Percentiles rank a stretch among this genome's conserved stretches.
These are phyloP conservation scores for Bruguiera sexangula DNA, from an alignment of 345 rosid genomes.

Conservation along the genomic window DNA sequence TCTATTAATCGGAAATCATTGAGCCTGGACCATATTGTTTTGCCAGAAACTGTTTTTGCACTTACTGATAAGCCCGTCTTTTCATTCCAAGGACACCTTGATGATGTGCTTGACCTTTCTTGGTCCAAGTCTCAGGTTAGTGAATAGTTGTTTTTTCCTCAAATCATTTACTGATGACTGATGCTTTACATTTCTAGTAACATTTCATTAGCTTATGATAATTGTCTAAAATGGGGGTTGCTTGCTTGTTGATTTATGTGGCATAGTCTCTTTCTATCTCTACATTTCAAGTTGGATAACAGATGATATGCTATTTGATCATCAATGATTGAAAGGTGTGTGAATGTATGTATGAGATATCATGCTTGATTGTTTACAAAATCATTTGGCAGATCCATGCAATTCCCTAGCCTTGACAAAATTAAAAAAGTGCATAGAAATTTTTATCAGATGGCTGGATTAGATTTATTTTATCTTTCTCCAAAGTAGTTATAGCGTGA, in stretches of 20 bases:
- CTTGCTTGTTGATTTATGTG: too few relatives aligned
- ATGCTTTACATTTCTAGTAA: not conserved
- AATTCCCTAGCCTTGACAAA: too few relatives aligned
- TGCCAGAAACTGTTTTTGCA: slow-evolving; percentile 80
- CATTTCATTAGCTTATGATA: not conserved
- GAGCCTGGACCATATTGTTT: slow-evolving; percentile 60
- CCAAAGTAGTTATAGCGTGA: not conserved
- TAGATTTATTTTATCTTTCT: too few relatives aligned
- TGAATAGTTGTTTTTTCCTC: not conserved
- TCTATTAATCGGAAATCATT: slow-evolving; percentile 73
- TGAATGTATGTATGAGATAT: too few relatives aligned
- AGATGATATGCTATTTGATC: too few relatives aligned
- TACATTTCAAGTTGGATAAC: too few relatives aligned
- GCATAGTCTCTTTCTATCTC: too few relatives aligned
- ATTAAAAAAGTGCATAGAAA: not conserved
- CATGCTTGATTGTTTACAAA: too few relatives aligned
- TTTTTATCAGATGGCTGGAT: not conserved
- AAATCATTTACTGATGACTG: not conserved
- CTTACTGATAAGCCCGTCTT: slow-evolving; percentile 85
- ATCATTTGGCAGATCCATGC: too few relatives aligned
- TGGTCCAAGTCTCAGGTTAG: slow-evolving; percentile 98
- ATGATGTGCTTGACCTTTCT: slow-evolving; percentile 93
- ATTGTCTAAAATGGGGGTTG: too few relatives aligned
- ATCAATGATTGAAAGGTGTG: too few relatives aligned
- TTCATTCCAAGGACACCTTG: slow-evolving; percentile 77